Conservation (phyloP, 78 protist genomes). For the Dictyostelium firmibasis region DNA sequence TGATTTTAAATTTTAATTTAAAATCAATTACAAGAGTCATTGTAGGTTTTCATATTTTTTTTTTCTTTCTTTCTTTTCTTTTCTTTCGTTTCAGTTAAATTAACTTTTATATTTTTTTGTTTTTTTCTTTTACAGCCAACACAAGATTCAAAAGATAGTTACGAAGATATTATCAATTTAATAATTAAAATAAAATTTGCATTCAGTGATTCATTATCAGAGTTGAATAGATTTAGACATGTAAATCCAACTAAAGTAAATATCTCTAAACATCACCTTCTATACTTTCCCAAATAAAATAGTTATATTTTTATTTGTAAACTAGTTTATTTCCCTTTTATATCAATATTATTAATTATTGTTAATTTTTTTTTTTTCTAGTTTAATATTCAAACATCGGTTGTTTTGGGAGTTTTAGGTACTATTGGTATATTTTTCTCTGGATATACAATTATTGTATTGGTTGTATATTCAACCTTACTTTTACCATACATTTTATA, state of each 20-base stretch:
- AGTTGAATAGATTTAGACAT: conserved; percentile 39
- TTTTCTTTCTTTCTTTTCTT: not conserved
- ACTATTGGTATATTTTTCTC: conserved; percentile 19
- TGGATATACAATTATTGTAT: conserved; percentile 24
- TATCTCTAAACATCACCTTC: not conserved
- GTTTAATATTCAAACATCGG: conserved; percentile 43
- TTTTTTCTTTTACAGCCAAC: conserved; percentile 7
- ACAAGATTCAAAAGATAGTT: conserved; percentile 18
- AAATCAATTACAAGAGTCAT: conserved; percentile 12
- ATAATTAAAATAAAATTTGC: not conserved
- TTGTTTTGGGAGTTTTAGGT: conserved; percentile 30
- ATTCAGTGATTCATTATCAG: conserved; percentile 32
- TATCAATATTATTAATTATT: not conserved
- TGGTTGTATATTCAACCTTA: not conserved
- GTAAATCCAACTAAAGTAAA: conserved; percentile 40
- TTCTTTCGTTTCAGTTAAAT: not conserved
- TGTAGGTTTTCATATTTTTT: conserved; percentile 22
- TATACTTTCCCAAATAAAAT: too few species aligned
- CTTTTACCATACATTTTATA: not conserved
- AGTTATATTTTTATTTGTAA: too few species aligned
- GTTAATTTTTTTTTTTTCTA: not conserved
- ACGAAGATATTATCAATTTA: conserved; percentile 21
- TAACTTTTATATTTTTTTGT: not conserved
- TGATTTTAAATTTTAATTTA: not conserved
- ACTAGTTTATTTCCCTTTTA: too few species aligned